Evolutionary conservation across 306 rosid species (phyloP).

Genomic region (Quercus berberidifolia): DNA sequence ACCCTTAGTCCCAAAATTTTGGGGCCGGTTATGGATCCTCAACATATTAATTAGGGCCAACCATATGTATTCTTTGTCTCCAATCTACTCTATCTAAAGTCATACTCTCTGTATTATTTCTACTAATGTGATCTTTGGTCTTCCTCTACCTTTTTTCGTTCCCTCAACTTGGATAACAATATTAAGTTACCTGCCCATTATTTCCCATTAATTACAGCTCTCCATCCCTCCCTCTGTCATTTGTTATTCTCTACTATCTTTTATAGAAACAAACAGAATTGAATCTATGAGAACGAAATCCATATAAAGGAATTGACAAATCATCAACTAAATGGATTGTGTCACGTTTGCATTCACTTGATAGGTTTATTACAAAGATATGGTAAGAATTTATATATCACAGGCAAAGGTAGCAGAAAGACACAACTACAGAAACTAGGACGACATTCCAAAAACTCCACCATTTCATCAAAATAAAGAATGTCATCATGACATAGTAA

Average conservation of each 20-base stretch:
- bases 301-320: neutral
- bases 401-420: neutral
- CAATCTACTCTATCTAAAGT: too few species aligned
- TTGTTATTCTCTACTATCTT: neutral
- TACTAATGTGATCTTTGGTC: too few species aligned
- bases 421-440: neutral
- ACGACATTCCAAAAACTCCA: neutral
- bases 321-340: neutral
- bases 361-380: neutral
- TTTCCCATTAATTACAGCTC: too few species aligned
- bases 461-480: neutral
- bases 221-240: too few species aligned
- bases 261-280: neutral
- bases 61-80: too few species aligned
- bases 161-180: too few species aligned
- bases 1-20: too few species aligned
- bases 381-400: neutral
- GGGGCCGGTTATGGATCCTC: too few species aligned
- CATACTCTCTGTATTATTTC: too few species aligned
- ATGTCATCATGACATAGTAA: neutral
- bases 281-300: neutral
- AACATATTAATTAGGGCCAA: too few species aligned
- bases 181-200: too few species aligned
- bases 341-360: neutral
- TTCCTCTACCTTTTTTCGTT: too few species aligned